A percentile compares a stretch with the other conserved stretches of the same genome.
Evolutionary conservation across 2,329 filamentous ascomycete genomes (phyloP).

Genomic region (Ampelomyces quisqualis): DNA sequence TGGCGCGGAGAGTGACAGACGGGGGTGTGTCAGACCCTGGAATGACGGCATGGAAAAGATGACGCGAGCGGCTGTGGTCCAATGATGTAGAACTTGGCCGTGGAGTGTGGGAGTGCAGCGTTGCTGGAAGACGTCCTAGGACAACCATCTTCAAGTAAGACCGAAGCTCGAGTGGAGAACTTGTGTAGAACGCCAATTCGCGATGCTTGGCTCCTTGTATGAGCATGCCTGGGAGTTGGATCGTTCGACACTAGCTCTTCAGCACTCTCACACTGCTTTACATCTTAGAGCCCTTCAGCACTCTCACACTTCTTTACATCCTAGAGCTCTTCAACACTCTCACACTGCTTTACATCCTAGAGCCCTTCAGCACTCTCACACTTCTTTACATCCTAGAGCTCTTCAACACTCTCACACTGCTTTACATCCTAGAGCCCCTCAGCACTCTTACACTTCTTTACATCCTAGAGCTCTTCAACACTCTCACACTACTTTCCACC

Average conservation of each 20-base stretch:
- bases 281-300: no score
- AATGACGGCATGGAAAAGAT: slow-evolving; percentile 13
- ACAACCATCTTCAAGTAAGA: slow-evolving; percentile 14
- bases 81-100: slow-evolving; percentile 12
- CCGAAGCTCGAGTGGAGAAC: slow-evolving; percentile 13
- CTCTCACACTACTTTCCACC: slow-evolving; percentile 5
- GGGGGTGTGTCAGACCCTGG: slow-evolving; percentile 6
- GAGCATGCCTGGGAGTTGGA: slow-evolving; percentile 18
- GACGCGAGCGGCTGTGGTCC: slow-evolving; percentile 21
- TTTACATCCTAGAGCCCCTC: no score
- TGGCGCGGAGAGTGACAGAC: neutral
- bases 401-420: slow-evolving; percentile 7
- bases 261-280: slow-evolving; percentile 6
- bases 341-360: slow-evolving; percentile 3
- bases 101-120: slow-evolving; percentile 4
- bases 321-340: slow-evolving; percentile 9
- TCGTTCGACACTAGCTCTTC: slow-evolving; percentile 9
- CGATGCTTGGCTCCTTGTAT: slow-evolving; percentile 27
- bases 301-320: no score
- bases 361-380: no score
- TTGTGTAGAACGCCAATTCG: slow-evolving; percentile 9
- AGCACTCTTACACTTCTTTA: no score
- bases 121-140: slow-evolving; percentile 15
- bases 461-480: slow-evolving; percentile 10
- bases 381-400: no score